Base-by-base conservation (phyloP, 495 filamentous ascomycete species). In the Glutinoglossum americanum region DNA sequence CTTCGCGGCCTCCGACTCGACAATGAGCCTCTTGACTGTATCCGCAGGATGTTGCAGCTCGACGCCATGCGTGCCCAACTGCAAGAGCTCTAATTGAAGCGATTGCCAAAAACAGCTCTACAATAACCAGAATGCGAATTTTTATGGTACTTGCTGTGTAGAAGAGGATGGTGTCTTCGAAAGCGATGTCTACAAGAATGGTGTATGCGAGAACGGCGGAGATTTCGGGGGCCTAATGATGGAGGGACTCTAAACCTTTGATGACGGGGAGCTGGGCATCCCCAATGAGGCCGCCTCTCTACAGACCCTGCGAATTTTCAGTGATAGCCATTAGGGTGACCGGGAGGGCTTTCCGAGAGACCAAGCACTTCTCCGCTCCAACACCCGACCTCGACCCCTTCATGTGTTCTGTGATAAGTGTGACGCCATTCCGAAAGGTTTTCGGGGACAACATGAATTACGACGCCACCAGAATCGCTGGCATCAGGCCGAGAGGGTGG, bases 71-170 rank as follows among this genome's bases (percentile, higher is more conserved):
- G 15, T 11, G 37, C 37, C 37, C 37, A 41, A 41, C 5, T 11
- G 37, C 37, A 41, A 11, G 5, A 41, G 5, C 37, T 41, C 15
- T 41, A 11, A 7, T 41, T 41, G 61, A 64, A 28, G 59, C 59
- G 15, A 57, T 64, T 13, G 25, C 10, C 48, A 35, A n/a, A 60
- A 65, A 32, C 66, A 68, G 41, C 64, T 69, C 10, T 64, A 65
- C 19, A 54, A 30, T 3, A 11, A 41, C 15, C 13, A 2, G 15
- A 41, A 41, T 41, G 37, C 37, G 15, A 41, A 15, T 4, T 41
- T 41, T 17, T 41, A 2, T 11, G 37, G 37, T 11, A 41, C 13
- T 4, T 41, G 37, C 13, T 41, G 37, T 11, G 37, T 11, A 11
- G 37, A 17, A 41, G 37, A 33, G 30, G 30, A 9, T 9, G 30